phyloP scores from a whole-genome alignment of 768 basidiomycete genomes.

The Hypholoma fasciculare region DNA sequence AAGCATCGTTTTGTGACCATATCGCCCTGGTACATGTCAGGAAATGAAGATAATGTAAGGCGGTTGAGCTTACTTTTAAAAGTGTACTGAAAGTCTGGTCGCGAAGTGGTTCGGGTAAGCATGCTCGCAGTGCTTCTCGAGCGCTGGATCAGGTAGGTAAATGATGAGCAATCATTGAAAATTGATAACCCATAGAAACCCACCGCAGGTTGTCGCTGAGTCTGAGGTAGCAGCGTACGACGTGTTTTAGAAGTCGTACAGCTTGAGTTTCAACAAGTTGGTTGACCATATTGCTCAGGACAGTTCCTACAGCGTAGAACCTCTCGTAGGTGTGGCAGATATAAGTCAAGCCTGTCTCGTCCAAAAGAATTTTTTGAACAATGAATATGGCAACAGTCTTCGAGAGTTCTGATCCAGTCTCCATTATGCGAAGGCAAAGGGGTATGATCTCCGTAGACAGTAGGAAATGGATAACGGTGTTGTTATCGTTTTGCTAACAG shows the following conservation, averaged over 20 bases:
- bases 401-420: slow-evolving; percentile 96
- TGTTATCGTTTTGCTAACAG: slow-evolving; percentile 96
- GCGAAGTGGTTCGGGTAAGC: slow-evolving; percentile 91
- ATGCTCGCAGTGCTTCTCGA: slow-evolving; percentile 92
- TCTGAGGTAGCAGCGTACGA: slow-evolving; percentile 94
- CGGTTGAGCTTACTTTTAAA: slow-evolving; percentile 66
- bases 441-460: slow-evolving; percentile 99
- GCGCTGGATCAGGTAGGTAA: slow-evolving; percentile 52
- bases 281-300: slow-evolving; percentile 98
- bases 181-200: slow-evolving; percentile 20
- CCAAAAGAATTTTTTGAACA: slow-evolving; percentile 96
- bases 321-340: slow-evolving; percentile 99
- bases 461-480: slow-evolving; percentile 97
- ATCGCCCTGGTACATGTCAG: slow-evolving; percentile 65
- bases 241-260: slow-evolving; percentile 93
- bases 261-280: slow-evolving; percentile 98
- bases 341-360: slow-evolving; percentile 97
- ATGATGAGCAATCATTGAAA: too few relatives aligned
- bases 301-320: slow-evolving; percentile 98
- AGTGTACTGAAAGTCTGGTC: slow-evolving; percentile 91
- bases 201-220: slow-evolving; percentile 95
- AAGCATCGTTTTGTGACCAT: slow-evolving; percentile 97
- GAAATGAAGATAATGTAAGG: background rate
- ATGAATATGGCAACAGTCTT: slow-evolving; percentile 99
- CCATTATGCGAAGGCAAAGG: slow-evolving; percentile 98